Percentiles rank a stretch among this genome's conserved stretches.
These are phyloP conservation scores for Suillus sp. DNA, from an alignment of 768 basidiomycete species.

Conservation along the genomic window DNA sequence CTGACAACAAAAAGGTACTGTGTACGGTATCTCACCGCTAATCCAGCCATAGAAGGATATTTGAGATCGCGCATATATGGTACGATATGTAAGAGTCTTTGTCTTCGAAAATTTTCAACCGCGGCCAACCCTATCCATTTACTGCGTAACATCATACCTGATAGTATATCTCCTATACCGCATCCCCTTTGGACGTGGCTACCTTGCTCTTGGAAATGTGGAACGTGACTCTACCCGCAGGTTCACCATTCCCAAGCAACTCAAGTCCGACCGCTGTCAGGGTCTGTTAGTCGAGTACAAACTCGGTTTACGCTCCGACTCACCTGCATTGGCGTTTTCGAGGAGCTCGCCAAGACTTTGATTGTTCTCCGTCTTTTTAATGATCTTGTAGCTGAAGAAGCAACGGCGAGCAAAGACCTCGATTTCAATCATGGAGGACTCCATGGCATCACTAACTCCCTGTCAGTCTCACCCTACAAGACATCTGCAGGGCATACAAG, in stretches of 20 bases:
- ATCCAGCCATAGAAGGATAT: background rate
- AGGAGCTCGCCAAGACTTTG: constrained; percentile 35
- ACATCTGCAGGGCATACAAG: constrained; percentile 22
- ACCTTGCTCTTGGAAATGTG: constrained; percentile 25
- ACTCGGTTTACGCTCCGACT: constrained; percentile 11
- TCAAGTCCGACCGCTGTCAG: constrained; percentile 32
- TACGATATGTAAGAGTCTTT: background rate
- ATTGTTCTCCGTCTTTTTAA: constrained; percentile 37
- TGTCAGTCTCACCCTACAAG: background rate
- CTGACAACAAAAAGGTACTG: background rate
- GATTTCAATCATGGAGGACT: constrained; percentile 36
- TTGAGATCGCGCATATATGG: background rate
- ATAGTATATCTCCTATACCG: background rate
- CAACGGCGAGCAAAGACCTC: constrained; percentile 35
- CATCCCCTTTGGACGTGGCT: constrained; percentile 10
- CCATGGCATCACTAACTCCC: constrained; percentile 29
- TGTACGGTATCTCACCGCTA: background rate
- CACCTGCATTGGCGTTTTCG: constrained; percentile 33
- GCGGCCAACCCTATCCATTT: background rate
- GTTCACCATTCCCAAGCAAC: constrained; percentile 33
- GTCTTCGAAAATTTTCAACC: background rate
- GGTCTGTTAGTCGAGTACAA: background rate
- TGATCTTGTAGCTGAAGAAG: constrained; percentile 35
- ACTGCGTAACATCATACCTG: background rate
- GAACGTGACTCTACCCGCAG: constrained; percentile 32